These are phyloP conservation scores for Solanum etuberosum DNA, from an alignment of 257 asterid species.

Conservation along the genomic window DNA sequence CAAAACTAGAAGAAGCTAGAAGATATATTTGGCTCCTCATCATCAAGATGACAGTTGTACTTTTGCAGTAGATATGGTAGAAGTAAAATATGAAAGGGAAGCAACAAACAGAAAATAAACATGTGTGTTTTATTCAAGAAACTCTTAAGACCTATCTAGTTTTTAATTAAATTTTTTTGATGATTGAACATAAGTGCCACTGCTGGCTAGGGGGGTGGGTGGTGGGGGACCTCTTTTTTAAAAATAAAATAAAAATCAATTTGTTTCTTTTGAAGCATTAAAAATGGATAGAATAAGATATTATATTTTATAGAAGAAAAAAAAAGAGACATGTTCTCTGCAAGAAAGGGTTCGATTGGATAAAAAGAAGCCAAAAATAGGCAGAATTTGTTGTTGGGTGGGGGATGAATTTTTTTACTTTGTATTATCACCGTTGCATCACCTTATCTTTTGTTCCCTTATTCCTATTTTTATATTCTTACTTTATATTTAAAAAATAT, in stretches of 20 bases:
- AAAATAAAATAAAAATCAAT: neutral
- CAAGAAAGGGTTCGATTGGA: slow-evolving; percentile 75
- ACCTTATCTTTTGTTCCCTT: slow-evolving; percentile 75
- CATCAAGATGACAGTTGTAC: slow-evolving; percentile 6
- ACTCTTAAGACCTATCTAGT: neutral
- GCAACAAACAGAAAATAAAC: slow-evolving; percentile 9
- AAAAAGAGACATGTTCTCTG: slow-evolving; percentile 86
- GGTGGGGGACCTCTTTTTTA: neutral
- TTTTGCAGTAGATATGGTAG: slow-evolving; percentile 7
- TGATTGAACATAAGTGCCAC: neutral
- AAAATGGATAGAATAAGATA: slow-evolving; percentile 9
- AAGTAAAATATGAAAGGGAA: slow-evolving; percentile 7
- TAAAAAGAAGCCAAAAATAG: slow-evolving; percentile 53
- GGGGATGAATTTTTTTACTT: slow-evolving; percentile 13
- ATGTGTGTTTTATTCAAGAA: slow-evolving; percentile 3
- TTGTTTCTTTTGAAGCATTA: slow-evolving; percentile 5
- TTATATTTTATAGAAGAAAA: slow-evolving; percentile 4
- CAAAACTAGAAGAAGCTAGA: neutral
- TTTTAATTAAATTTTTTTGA: neutral
- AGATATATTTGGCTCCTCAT: neutral
- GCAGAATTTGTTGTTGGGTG: slow-evolving; percentile 60
- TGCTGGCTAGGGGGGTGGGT: neutral
- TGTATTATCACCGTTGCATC: slow-evolving; percentile 47
- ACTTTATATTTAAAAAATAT: neutral
- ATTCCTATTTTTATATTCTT: slow-evolving; percentile 20